Base-by-base conservation (phyloP, 1,139 yeast species). In the Sugiyamaella grinbergsii region DNA sequence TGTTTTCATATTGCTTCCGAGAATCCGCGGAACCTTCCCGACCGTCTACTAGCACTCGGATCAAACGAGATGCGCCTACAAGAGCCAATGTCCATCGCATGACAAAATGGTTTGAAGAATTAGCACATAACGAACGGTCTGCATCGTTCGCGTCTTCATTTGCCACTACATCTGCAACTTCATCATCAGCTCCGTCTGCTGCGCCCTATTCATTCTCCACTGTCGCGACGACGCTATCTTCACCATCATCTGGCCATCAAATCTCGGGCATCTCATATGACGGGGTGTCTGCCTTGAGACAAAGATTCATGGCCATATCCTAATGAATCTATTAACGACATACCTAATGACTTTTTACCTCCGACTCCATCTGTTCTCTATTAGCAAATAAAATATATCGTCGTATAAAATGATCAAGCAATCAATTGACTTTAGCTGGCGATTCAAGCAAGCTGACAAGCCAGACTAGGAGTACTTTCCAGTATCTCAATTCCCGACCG, bases 1-100 rank as follows among this genome's bases (percentile, higher is more conserved):
- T 61, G 62, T 62, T 61, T 44, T 55, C 64, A 22, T 59, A 61
- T 40, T 58, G 61, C 50, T 50, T 47, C 37, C 32, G 42, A 19
- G 51, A 45, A 15, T 34, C 38, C 8, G 16, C 28, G 5, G 48
- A 34, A n/a, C n/a, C 40, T n/a, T 13, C 43, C 13, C 15, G 40
- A 34, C 39, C 47, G 7, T 33, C 34, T 8, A 15, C 47, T 13
- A 37, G 46, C 32, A 34, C 16, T 22, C 46, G 53, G 3, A 43
- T 32, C 4, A 37, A 31, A n/a, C 41, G 53, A 22, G 58, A 57
- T 20, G 60, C 63, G 1, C 65, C 65, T 7, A 54, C 65, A 3
- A 33, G 66, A 19, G 66, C 66, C 28, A 60, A 53, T 31, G 66
- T 62, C 13, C 50, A 58, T 42, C 53, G 55, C 23, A 51, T 62